Base-by-base conservation (phyloP, 2,329 filamentous ascomycete species). In the Neocucurbitaria cava region DNA sequence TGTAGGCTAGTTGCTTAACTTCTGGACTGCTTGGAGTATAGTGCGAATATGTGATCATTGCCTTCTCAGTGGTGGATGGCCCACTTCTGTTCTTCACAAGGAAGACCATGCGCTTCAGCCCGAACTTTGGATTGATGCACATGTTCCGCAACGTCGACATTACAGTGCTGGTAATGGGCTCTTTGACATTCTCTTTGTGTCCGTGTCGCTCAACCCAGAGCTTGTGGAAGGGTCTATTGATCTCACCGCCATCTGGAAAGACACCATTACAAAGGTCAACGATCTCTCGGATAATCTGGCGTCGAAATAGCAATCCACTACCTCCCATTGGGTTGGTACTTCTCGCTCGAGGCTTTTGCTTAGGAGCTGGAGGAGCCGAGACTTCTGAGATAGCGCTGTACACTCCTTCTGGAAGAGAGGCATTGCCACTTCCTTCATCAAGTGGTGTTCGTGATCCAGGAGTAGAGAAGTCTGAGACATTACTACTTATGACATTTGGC, bases 171-270 rank as follows among this genome's bases (percentile, higher is more conserved):
- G 78, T 74, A 58, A 86, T 82, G 0, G 85, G 84, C 44, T 67
- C 77, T 51, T 77, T 76, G 38, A 77, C 44, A 20, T 51, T 69
- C 54, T 77, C 64, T 9, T 58, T 57, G 28, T 67, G 56, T 7
- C 58, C 69, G 58, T 67, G 52, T 13, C 78, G 79, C 54, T 76
- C 65, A 76, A 79, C 73, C 84, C 85, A 88, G 15, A 79, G 72
- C 2, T 79, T 79, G 13, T 77, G 73, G 58, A 85, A 86, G 8
- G 85, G 81, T 58, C 80, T 77, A 69, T 78, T 80, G n/a, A 87
- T 77, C 59, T 86, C 83, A 40, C 76, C 76, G 21, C 83, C 79
- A 33, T 82, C 78, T 2, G 85, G 83, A 48, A 83, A 86, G 2
- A 83, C 80, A 7, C 86, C 86, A 41, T 78, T 78, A 49, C 81